phyloP scores from a whole-genome alignment of 441 rosid genomes.

The Corymbia citriodora region DNA sequence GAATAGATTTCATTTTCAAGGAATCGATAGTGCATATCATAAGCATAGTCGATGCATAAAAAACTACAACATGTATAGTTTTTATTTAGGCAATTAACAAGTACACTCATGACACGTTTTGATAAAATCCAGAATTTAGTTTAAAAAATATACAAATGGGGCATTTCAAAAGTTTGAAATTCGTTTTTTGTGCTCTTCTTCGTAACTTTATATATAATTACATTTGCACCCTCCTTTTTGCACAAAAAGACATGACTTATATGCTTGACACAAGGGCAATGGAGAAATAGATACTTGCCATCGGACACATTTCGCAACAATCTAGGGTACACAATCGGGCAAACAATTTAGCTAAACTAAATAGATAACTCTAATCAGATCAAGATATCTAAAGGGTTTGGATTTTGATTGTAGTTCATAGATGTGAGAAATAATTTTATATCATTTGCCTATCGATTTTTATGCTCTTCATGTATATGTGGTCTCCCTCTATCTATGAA shows the following conservation, averaged over 20 bases:
- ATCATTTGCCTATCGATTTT: neutral
- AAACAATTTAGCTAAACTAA: neutral
- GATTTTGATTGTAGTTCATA: neutral
- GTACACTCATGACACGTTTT: neutral
- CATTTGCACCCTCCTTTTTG: neutral
- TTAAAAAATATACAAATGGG: neutral
- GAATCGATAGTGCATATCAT: neutral
- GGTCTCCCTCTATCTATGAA: neutral
- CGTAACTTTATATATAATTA: neutral
- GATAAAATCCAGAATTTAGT: neutral
- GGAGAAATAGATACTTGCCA: neutral
- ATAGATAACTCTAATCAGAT: neutral
- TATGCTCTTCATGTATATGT: neutral
- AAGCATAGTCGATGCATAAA: neutral
- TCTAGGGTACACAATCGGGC: neutral
- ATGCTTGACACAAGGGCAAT: neutral
- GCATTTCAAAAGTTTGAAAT: neutral
- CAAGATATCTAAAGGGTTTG: neutral
- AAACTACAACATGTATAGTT: neutral
- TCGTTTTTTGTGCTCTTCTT: neutral
- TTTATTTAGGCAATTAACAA: neutral
- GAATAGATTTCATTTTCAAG: neutral
- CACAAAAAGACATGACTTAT: neutral
- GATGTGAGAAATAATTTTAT: neutral
- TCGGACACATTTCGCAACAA: neutral